A percentile compares a stretch with the other conserved stretches of the same genome.
These are phyloP conservation scores for Botrytis pseudocinerea DNA, from an alignment of 2,329 filamentous ascomycete genomes.

Conservation along the genomic window DNA sequence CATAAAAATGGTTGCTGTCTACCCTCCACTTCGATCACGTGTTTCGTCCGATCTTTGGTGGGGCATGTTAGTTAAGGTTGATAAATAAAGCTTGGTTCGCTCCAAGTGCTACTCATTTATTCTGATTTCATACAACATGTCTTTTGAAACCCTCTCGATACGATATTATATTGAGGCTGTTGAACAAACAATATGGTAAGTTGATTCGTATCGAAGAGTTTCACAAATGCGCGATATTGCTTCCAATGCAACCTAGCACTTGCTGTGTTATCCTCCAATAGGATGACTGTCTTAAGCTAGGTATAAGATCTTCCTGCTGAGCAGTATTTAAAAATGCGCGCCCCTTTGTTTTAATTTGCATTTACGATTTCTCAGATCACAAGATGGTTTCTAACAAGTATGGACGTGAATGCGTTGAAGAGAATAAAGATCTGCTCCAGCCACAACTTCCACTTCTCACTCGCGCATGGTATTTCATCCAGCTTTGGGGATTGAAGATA, in stretches of 20 bases:
- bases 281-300: background rate
- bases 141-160: background rate
- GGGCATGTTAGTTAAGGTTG: background rate
- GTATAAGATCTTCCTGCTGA: conserved; percentile 1
- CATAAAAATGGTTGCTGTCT: background rate
- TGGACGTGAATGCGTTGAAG: background rate
- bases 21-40: background rate
- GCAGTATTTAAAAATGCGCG: background rate
- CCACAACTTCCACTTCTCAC: conserved; percentile 22
- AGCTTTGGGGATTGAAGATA: conserved; percentile 27
- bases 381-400: conserved; percentile 12
- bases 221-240: background rate
- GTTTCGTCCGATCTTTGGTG: background rate
- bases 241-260: background rate
- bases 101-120: background rate
- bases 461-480: conserved; percentile 24
- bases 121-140: background rate
- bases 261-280: conserved; percentile 12
- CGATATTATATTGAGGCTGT: background rate
- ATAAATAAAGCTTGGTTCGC: background rate
- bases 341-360: background rate
- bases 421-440: conserved; percentile 14
- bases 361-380: background rate
- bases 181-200: background rate
- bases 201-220: background rate